These are phyloP conservation scores for Sphagnum contortum DNA, from an alignment of 225 moss, liverwort and hornwort species.

Conservation along the genomic window DNA sequence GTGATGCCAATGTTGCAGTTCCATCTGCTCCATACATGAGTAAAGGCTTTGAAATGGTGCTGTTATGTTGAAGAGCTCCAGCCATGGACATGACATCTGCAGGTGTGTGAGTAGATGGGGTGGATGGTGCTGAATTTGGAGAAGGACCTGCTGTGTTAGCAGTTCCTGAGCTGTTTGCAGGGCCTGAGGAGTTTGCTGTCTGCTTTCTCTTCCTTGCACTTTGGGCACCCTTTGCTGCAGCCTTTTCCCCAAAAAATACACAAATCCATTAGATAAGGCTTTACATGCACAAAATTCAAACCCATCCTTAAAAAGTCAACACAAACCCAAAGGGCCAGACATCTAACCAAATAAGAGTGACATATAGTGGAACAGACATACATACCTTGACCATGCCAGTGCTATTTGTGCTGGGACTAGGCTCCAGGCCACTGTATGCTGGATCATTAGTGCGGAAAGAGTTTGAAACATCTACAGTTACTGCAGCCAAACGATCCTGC, in stretches of 20 bases:
- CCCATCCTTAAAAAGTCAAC: slow-evolving; percentile 55
- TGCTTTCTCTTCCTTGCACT: slow-evolving; percentile 97
- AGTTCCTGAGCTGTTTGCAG: slow-evolving; percentile 98
- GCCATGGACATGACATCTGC: slow-evolving; percentile 97
- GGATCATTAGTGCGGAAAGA: slow-evolving; percentile 89
- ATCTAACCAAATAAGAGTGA: too few relatives aligned
- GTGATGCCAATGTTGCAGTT: slow-evolving; percentile 93
- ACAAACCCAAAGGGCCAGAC: neutral
- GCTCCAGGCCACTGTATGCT: slow-evolving; percentile 49
- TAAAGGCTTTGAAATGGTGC: slow-evolving; percentile 97
- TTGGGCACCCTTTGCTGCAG: slow-evolving; percentile 84
- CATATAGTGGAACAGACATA: too few relatives aligned
- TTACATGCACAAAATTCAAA: slow-evolving; percentile 49
- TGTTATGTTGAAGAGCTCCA: slow-evolving; percentile 91
- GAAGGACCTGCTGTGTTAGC: slow-evolving; percentile 97
- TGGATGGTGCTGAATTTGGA: slow-evolving; percentile 97
- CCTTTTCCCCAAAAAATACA: slow-evolving; percentile 70
- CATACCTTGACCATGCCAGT: slow-evolving; percentile 70
- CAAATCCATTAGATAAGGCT: slow-evolving; percentile 59
- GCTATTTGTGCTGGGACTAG: slow-evolving; percentile 60
- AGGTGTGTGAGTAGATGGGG: slow-evolving; percentile 98
- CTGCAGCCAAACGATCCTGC: slow-evolving; percentile 83
- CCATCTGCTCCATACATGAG: slow-evolving; percentile 99
- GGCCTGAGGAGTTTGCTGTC: slow-evolving; percentile 94
- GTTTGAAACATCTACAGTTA: slow-evolving; percentile 76